Conservation (phyloP, 1,139 yeast genomes). For the Ashbya aceris region DNA sequence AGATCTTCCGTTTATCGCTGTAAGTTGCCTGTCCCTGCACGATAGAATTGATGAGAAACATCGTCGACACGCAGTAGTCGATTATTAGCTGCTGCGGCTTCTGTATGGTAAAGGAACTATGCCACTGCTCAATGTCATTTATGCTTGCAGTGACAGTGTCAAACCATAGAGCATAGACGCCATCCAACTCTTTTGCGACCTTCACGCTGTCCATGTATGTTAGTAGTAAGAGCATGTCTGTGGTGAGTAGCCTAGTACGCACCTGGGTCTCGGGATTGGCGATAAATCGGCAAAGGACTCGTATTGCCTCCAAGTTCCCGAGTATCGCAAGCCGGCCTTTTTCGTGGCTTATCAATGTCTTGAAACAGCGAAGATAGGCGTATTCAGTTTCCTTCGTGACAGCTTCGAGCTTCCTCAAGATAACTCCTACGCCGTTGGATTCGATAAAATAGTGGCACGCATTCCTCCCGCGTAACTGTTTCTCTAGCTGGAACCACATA, state of each 20-base stretch:
- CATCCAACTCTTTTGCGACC: constrained; percentile 9
- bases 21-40: constrained; percentile 18
- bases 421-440: constrained; percentile 7
- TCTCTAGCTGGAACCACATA: constrained; percentile 19
- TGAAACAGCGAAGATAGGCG: constrained; percentile 22
- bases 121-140: constrained; percentile 1
- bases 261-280: constrained; percentile 10
- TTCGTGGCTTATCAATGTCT: constrained; percentile 16
- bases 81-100: constrained; percentile 11
- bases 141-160: constrained; percentile 2
- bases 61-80: constrained; percentile 16
- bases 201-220: constrained; percentile 13
- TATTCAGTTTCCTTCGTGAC: constrained; percentile 11
- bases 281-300: constrained; percentile 12
- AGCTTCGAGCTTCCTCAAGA: not conserved
- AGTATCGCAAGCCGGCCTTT: constrained; percentile 13
- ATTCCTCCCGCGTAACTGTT: constrained; percentile 14
- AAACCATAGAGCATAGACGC: constrained; percentile 6
- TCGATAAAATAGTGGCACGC: constrained; percentile 14
- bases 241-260: constrained; percentile 14
- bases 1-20: constrained; percentile 11
- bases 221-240: constrained; percentile 18
- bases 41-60: constrained; percentile 22
- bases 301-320: constrained; percentile 8
- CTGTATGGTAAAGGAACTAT: constrained; percentile 6